Conservation (phyloP, 73 alveolate species). For the Stentor roeselii region DNA sequence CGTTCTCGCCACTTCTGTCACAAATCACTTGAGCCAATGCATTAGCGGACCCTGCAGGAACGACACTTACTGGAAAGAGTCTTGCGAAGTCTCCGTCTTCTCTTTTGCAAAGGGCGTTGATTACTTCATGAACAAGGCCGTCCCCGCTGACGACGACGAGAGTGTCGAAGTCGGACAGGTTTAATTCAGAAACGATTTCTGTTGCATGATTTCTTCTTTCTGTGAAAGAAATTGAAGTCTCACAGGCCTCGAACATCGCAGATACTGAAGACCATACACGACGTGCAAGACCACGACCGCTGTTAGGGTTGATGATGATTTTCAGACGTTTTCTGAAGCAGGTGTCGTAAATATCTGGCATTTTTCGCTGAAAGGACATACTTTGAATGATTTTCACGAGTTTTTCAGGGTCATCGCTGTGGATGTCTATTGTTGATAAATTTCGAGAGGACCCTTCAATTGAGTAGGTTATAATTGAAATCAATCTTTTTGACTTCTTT, state of each 20-base stretch:
- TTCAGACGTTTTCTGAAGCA: background rate
- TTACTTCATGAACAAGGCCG: constrained; percentile 89
- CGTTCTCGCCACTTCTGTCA: constrained; percentile 68
- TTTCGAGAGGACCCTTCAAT: background rate
- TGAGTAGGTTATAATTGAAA: background rate
- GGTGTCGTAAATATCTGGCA: constrained; percentile 7
- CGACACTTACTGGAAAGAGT: constrained; percentile 60
- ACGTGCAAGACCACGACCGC: constrained; percentile 79
- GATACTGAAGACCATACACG: constrained; percentile 74
- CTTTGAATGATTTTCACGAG: background rate
- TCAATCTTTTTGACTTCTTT: too few relatives aligned
- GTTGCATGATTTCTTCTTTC: constrained; percentile 75
- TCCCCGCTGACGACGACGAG: constrained; percentile 86
- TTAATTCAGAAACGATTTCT: constrained; percentile 60
- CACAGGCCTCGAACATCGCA: constrained; percentile 49
- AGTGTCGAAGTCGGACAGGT: constrained; percentile 72
- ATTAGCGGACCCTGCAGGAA: constrained; percentile 93
- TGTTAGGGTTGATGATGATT: constrained; percentile 9
- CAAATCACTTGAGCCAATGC: constrained; percentile 78
- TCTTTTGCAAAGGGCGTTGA: constrained; percentile 78
- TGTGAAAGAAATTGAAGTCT: constrained; percentile 56
- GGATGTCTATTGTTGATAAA: background rate
- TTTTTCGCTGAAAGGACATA: background rate
- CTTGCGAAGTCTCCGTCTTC: constrained; percentile 63
- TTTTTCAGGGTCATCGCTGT: constrained; percentile 9